Conservation (phyloP, 345 rosid genomes). For the Eucalyptus coolabah region DNA sequence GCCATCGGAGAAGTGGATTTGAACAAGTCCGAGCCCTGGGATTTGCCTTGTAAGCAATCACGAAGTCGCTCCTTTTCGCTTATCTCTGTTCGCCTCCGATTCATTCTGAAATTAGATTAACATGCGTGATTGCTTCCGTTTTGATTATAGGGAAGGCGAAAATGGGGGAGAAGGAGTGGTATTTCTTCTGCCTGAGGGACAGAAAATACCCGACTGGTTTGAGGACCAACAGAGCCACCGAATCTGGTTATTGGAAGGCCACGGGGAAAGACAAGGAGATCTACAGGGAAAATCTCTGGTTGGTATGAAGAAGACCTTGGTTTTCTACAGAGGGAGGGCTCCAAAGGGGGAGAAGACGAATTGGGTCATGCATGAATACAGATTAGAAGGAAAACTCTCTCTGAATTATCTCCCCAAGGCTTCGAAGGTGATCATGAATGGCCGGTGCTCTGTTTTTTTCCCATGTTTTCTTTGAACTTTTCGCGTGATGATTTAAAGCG, state of each 20-base stretch:
- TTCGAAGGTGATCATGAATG: constrained; percentile 44
- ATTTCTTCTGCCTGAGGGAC: constrained; percentile 84
- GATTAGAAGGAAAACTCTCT: constrained; percentile 73
- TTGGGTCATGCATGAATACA: constrained; percentile 95
- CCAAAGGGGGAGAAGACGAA: constrained; percentile 71
- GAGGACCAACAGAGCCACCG: constrained; percentile 85
- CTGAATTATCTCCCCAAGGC: constrained; percentile 60
- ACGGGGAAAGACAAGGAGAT: constrained; percentile 93
- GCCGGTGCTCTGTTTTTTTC: not conserved
- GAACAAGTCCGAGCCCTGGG: constrained; percentile 99
- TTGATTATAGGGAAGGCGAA: constrained; percentile 69
- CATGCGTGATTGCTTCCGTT: not conserved
- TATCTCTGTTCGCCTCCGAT: not conserved
- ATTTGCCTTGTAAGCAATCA: constrained; percentile 57
- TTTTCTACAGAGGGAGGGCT: constrained; percentile 86
- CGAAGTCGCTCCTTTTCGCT: not conserved
- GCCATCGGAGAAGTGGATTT: constrained; percentile 92
- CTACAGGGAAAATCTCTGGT: constrained; percentile 56
- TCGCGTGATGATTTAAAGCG: not conserved
- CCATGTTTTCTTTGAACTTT: not conserved
- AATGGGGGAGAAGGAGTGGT: constrained; percentile 97
- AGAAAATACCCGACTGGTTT: constrained; percentile 87
- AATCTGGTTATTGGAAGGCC: constrained; percentile 93
- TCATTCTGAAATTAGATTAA: not conserved
- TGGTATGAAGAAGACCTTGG: constrained; percentile 95